Conservation (phyloP, 768 basidiomycete genomes). For the Termitomyces sp. region DNA sequence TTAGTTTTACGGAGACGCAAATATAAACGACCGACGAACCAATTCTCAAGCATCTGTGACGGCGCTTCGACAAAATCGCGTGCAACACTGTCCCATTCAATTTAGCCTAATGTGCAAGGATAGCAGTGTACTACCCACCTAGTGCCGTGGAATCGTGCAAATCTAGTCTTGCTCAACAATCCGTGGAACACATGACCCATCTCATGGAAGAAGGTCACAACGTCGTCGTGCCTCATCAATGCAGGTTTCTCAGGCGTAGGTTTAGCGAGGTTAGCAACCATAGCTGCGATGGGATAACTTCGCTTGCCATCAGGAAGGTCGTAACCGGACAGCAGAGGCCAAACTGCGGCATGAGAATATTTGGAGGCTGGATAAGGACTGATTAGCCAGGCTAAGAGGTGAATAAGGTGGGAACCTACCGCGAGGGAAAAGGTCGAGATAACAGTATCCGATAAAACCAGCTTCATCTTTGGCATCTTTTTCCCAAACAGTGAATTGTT, state of each 20-base stretch:
- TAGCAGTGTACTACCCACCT: slow-evolving; percentile 26
- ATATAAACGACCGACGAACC: slow-evolving; percentile 35
- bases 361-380: slow-evolving; percentile 47
- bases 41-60: slow-evolving; percentile 90
- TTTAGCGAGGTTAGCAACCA: slow-evolving; percentile 92
- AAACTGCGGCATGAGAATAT: slow-evolving; percentile 86
- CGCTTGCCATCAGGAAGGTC: slow-evolving; percentile 49
- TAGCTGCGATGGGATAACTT: slow-evolving; percentile 70
- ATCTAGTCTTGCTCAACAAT: slow-evolving; percentile 65
- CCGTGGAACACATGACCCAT: slow-evolving; percentile 77
- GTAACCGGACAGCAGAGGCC: slow-evolving; percentile 69
- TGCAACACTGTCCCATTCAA: slow-evolving; percentile 42
- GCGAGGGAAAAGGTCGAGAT: slow-evolving; percentile 84
- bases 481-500: slow-evolving; percentile 84
- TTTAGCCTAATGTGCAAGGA: not conserved
- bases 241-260: slow-evolving; percentile 76
- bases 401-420: slow-evolving; percentile 32
- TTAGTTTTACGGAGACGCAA: not conserved
- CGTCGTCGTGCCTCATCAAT: slow-evolving; percentile 82
- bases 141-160: slow-evolving; percentile 79
- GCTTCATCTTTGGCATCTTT: slow-evolving; percentile 64
- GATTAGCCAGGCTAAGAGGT: not conserved
- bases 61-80: slow-evolving; percentile 88
- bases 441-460: slow-evolving; percentile 80
- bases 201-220: slow-evolving; percentile 90